Base-by-base conservation (phyloP, 2,329 filamentous ascomycete species). In the Aschersonia sp. region DNA sequence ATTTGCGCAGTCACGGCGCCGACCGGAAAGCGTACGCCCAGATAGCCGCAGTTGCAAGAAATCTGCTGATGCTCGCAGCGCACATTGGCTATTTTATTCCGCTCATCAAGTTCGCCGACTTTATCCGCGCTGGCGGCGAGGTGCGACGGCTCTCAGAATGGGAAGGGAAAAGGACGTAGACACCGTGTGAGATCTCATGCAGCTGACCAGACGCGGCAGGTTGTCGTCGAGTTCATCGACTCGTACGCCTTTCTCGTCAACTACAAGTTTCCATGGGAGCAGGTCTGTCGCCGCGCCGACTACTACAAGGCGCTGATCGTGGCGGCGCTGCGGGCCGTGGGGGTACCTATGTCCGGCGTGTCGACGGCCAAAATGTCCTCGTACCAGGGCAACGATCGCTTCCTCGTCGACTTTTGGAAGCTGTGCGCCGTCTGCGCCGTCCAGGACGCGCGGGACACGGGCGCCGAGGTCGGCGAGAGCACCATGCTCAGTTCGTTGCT, bases 61-160 rank as follows among this genome's bases (percentile, higher is more conserved):
- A 12, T 39, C 35, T 39, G 35, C 35, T 39, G 35, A 39, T 12
- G 2, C 8, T 8, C 35, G 5, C 29, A 47, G 45, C 45, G 5
- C 45, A 47, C 11, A 43, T 47, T n/a, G 45, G 45, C 41, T 47
- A 47, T 40, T 32, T 47, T 30, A 47, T 47, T 10, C 45, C 45
- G 14, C 30, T 47, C 6, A 47, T 47, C 45, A 47, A 47, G 41
- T 47, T 47, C 22, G 45, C 45, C 41, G 45, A 47, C 30, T 47
- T 47, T 40, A 47, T 47, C 45, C 45, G 29, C 30, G 45, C 45
- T 6, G 41, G 45, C 22, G 45, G 45, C 30, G 40, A 47, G 40
- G 45, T 47, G 32, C 29, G 11, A 9, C 35, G 8, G 35, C 12
- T 8, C 35, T 39, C 35, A 39, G 35, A 39, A 4, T 2, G 12